Conservation (phyloP, 768 basidiomycete genomes). For the Hygrocybe punicea region DNA sequence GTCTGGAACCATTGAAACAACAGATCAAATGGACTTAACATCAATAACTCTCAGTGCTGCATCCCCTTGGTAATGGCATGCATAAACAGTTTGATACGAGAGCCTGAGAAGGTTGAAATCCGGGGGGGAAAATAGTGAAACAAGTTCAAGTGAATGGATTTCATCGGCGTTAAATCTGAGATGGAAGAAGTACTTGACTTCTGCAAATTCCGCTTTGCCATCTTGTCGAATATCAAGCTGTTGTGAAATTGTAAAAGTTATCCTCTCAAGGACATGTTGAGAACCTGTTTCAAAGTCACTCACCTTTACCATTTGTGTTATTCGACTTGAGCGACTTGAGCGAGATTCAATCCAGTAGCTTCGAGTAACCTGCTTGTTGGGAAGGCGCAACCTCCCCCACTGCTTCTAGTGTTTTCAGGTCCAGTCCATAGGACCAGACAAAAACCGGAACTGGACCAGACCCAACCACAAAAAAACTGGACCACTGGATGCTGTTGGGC, state of each 20-base stretch:
- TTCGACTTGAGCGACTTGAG: neutral
- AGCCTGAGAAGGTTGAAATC: slow-evolving; percentile 11
- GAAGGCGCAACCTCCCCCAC: slow-evolving; percentile 10
- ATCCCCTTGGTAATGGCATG: slow-evolving; percentile 14
- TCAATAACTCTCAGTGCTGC: slow-evolving; percentile 11
- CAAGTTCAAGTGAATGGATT: slow-evolving; percentile 13
- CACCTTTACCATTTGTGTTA: slow-evolving; percentile 4
- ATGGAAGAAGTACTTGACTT: slow-evolving; percentile 23
- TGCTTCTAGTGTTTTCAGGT: no score
- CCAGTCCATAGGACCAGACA: no score
- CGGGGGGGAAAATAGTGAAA: slow-evolving; percentile 20
- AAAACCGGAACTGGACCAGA: no score
- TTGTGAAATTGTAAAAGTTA: neutral
- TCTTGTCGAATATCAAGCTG: neutral
- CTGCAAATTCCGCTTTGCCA: slow-evolving; percentile 11
- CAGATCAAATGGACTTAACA: slow-evolving; percentile 14
- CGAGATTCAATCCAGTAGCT: slow-evolving; percentile 7
- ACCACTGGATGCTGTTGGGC: no score
- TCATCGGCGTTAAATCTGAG: neutral
- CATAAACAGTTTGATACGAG: slow-evolving; percentile 20
- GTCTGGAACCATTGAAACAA: slow-evolving; percentile 27
- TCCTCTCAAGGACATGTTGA: neutral
- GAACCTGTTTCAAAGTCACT: neutral
- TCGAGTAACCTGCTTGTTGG: slow-evolving; percentile 11
- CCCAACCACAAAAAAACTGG: no score